These are phyloP conservation scores for Penicillium sclerotigenum DNA, from an alignment of 2,329 filamentous ascomycete species.

Conservation along the genomic window DNA sequence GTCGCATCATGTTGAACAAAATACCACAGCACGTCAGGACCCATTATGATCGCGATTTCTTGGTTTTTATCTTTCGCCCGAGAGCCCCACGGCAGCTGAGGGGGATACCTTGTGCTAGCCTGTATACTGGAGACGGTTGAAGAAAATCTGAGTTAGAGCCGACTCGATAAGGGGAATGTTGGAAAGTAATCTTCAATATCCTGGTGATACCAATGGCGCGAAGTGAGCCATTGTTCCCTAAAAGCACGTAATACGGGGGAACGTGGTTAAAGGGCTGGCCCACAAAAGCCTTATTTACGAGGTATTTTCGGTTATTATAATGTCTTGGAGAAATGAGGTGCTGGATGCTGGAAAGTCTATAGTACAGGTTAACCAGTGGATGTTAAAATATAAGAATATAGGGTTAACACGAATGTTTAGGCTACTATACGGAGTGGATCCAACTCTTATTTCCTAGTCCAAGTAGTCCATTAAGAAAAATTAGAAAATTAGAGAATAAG, in stretches of 20 bases:
- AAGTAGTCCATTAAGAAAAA: not conserved
- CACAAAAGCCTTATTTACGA: not conserved
- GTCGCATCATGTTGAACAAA: not conserved
- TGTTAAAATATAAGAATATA: not conserved
- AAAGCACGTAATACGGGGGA: not conserved
- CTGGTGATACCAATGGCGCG: not conserved
- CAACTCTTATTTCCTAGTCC: not conserved
- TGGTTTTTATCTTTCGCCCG: not conserved
- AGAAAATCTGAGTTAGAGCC: not conserved
- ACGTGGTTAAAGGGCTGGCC: not conserved
- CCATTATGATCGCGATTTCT: constrained; percentile 12
- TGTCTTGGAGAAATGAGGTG: not conserved
- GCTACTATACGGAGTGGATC: not conserved
- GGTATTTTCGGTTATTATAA: not conserved
- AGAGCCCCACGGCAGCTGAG: not conserved
- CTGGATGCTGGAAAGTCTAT: no score
- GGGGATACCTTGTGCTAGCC: not conserved
- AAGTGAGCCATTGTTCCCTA: not conserved
- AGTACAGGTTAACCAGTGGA: not conserved
- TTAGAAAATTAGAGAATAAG: not conserved
- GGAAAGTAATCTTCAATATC: not conserved
- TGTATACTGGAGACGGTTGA: not conserved
- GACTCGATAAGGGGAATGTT: not conserved
- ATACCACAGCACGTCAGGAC: constrained; percentile 12
- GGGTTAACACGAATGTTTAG: not conserved